Conservation (phyloP, 1,284 basidiomycete genomes). For the Pseudozyma sp. region DNA sequence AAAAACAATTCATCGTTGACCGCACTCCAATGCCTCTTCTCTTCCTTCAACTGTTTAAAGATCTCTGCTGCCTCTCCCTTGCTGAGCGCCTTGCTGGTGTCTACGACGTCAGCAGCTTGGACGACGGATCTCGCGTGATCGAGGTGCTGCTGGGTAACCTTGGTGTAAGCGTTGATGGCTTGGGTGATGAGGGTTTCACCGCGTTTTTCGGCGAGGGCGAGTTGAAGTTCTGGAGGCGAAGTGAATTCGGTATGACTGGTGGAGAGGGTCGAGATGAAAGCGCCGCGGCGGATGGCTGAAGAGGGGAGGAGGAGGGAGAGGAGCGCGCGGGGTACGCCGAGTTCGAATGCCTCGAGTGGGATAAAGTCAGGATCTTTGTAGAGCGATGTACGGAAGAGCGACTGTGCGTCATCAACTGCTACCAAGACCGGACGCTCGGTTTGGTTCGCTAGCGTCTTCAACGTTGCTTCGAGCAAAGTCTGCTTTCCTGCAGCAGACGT, state of each 20-base stretch:
- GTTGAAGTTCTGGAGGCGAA: constrained; percentile 42
- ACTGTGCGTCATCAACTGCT: constrained; percentile 88
- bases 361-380: constrained; percentile 85
- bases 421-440: constrained; percentile 79
- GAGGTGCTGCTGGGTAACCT: constrained; percentile 44
- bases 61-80: constrained; percentile 50
- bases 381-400: constrained; percentile 78
- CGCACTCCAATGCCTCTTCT: constrained; percentile 46
- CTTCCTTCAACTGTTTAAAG: constrained; percentile 51
- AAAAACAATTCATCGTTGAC: constrained; percentile 63
- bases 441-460: constrained; percentile 79
- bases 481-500: constrained; percentile 68
- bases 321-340: constrained; percentile 78
- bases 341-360: constrained; percentile 80
- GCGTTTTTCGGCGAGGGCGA: constrained; percentile 40
- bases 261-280: constrained; percentile 51
- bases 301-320: constrained; percentile 51
- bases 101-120: constrained; percentile 28
- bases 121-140: constrained; percentile 36
- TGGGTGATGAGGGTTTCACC: constrained; percentile 16
- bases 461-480: constrained; percentile 76
- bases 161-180: constrained; percentile 59
- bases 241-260: constrained; percentile 53
- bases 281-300: constrained; percentile 25
- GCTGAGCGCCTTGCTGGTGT: constrained; percentile 32